phyloP scores from a whole-genome alignment of 192 early-diverging fungal species.

The Linnemannia hyalina region DNA sequence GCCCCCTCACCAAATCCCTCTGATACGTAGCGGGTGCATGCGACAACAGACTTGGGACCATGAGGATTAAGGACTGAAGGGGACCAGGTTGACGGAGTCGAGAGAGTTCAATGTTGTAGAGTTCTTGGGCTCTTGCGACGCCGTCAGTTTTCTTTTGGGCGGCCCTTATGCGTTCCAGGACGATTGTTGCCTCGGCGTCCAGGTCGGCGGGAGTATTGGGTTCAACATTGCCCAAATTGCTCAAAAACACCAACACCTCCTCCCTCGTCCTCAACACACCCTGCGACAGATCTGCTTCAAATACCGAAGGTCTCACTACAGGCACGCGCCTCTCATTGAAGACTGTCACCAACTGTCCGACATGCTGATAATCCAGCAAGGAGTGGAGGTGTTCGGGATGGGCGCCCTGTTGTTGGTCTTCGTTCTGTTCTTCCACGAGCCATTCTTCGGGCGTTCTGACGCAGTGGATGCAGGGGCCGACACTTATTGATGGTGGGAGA shows the following conservation, averaged over 20 bases:
- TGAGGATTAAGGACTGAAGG: conserved; percentile 15
- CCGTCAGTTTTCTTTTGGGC: conserved; percentile 23
- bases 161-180: not conserved
- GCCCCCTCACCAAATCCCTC: conserved; percentile 33
- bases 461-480: conserved; percentile 16
- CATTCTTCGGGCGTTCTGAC: not conserved
- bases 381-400: conserved; percentile 28
- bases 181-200: not conserved
- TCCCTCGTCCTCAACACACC: conserved; percentile 15
- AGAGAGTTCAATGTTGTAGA: conserved; percentile 20
- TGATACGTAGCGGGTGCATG: conserved; percentile 47
- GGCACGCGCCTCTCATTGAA: conserved; percentile 12
- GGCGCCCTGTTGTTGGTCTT: conserved; percentile 3
- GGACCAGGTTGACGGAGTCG: conserved; percentile 19
- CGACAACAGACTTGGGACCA: conserved; percentile 36
- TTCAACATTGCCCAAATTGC: not conserved
- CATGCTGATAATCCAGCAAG: conserved; percentile 46
- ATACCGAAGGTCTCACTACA: conserved; percentile 18
- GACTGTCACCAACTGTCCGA: conserved; percentile 41
- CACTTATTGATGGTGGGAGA: conserved; percentile 23
- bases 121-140: conserved; percentile 17
- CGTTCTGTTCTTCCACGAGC: not conserved
- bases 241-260: conserved; percentile 8
- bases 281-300: conserved; percentile 29
- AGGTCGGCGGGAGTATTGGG: not conserved